Conservation (phyloP, 495 filamentous ascomycete species). For the Hamigera avellanea region DNA sequence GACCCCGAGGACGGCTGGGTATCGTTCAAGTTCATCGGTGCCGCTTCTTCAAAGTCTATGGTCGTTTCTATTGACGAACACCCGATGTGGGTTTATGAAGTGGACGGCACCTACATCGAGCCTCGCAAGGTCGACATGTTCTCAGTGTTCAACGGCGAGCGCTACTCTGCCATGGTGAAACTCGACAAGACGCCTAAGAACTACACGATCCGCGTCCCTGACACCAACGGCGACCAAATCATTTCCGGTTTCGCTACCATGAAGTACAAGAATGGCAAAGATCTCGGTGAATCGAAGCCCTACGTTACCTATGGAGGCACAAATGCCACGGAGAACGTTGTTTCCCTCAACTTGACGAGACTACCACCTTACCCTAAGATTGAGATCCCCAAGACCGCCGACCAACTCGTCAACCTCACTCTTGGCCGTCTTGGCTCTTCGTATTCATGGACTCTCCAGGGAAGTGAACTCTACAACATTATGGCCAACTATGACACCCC, state of each 20-base stretch:
- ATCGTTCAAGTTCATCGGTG: constrained; percentile 37
- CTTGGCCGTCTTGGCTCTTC: constrained; percentile 21
- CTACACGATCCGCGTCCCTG: constrained; percentile 23
- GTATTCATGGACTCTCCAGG: constrained; percentile 31
- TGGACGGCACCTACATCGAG: constrained; percentile 26
- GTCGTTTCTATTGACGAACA: constrained; percentile 33
- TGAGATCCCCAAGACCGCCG: constrained; percentile 16
- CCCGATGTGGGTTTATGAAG: constrained; percentile 29
- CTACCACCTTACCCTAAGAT: constrained; percentile 25
- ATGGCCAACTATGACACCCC: not conserved
- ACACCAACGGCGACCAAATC: constrained; percentile 18
- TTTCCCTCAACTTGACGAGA: constrained; percentile 16
- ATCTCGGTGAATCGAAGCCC: constrained; percentile 11
- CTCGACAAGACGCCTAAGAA: constrained; percentile 19
- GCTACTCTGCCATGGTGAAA: constrained; percentile 24
- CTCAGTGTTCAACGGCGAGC: constrained; percentile 21
- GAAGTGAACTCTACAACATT: constrained; percentile 11
- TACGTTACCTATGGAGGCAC: constrained; percentile 30
- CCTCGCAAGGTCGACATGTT: constrained; percentile 19
- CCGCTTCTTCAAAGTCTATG: constrained; percentile 22
- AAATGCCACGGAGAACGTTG: constrained; percentile 19
- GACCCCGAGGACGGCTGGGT: constrained; percentile 26
- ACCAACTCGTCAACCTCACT: constrained; percentile 28
- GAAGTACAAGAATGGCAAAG: constrained; percentile 19
- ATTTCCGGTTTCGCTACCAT: constrained; percentile 23